Evolutionary conservation across 768 basidiomycete species (phyloP).

Genomic region (Kwoniella sp.): DNA sequence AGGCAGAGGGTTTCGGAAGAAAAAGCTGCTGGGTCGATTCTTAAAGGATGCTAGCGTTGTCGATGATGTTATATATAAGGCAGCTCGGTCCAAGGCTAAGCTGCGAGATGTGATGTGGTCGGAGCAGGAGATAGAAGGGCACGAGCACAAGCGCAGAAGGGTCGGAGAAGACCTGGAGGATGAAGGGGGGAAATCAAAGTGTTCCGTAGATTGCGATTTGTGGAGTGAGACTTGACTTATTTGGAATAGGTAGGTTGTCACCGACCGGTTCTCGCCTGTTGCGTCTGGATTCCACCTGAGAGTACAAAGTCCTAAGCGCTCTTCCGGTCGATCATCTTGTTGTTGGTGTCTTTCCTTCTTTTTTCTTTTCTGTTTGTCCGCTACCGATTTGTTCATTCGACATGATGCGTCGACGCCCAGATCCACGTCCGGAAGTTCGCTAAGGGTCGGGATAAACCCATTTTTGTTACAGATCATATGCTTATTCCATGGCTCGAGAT

Average conservation of each 20-base stretch:
- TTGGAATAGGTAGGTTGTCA: not conserved
- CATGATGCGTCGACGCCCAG: not conserved
- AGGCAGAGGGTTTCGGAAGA: not conserved
- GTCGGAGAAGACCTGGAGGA: not conserved
- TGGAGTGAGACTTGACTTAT: not conserved
- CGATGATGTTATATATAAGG: not conserved
- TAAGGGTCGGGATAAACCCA: slow-evolving; percentile 3
- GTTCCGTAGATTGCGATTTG: slow-evolving; percentile 1
- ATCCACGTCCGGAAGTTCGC: not conserved
- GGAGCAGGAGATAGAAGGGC: not conserved
- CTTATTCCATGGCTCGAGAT: not conserved
- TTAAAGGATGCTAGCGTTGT: not conserved
- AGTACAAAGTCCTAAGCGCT: not conserved
- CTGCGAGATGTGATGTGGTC: not conserved
- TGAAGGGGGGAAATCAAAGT: not conserved
- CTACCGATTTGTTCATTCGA: not conserved
- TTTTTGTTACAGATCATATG: not conserved
- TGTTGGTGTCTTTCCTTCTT: not conserved
- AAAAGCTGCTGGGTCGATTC: not conserved
- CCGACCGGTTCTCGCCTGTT: not conserved
- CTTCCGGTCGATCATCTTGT: not conserved
- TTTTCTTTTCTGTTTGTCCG: not conserved
- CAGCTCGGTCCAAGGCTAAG: not conserved
- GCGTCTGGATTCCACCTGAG: not conserved
- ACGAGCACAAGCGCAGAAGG: not conserved